A percentile compares a stretch with the other conserved stretches of the same genome.
These are phyloP conservation scores for Zymoseptoria ardabiliae DNA, from an alignment of 2,329 filamentous ascomycete species.

Conservation along the genomic window DNA sequence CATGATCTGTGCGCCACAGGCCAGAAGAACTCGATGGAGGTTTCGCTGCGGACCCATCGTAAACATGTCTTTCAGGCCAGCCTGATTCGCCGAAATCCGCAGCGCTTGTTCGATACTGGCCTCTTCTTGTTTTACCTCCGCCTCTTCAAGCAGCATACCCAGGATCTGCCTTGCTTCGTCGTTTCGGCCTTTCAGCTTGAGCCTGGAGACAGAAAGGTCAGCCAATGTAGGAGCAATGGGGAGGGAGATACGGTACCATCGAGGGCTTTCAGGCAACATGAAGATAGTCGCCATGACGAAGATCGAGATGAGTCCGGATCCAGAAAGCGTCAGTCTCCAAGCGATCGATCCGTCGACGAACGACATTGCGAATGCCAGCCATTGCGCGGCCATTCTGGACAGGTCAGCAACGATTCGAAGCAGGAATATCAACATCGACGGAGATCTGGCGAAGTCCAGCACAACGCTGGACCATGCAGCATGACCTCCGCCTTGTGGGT, in stretches of 20 bases:
- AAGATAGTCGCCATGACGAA: slow-evolving; percentile 34
- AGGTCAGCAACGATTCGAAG: too few relatives aligned
- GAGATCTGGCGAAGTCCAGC: too few relatives aligned
- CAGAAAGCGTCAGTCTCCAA: slow-evolving; percentile 36
- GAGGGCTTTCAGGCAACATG: slow-evolving; percentile 31
- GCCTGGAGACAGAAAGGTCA: neutral
- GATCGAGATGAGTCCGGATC: slow-evolving; percentile 11
- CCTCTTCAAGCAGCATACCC: slow-evolving; percentile 36
- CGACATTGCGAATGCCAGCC: slow-evolving; percentile 41
- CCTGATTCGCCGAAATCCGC: slow-evolving; percentile 32
- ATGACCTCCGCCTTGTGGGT: too few relatives aligned
- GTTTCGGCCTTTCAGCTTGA: slow-evolving; percentile 26
- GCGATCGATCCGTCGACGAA: slow-evolving; percentile 30
- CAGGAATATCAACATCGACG: too few relatives aligned
- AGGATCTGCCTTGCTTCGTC: slow-evolving; percentile 35
- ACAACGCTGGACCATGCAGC: too few relatives aligned
- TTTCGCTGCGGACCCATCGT: slow-evolving; percentile 25
- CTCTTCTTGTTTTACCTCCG: too few relatives aligned
- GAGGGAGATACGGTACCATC: slow-evolving; percentile 19
- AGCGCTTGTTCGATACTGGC: slow-evolving; percentile 50
- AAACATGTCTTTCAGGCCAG: slow-evolving; percentile 34
- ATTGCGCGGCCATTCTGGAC: slow-evolving; percentile 31
- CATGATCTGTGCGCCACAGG: neutral
- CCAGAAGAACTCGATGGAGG: slow-evolving; percentile 7
- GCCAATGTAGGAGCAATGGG: neutral